phyloP scores from a whole-genome alignment of 345 rosid species.

The Garcia nutans region DNA sequence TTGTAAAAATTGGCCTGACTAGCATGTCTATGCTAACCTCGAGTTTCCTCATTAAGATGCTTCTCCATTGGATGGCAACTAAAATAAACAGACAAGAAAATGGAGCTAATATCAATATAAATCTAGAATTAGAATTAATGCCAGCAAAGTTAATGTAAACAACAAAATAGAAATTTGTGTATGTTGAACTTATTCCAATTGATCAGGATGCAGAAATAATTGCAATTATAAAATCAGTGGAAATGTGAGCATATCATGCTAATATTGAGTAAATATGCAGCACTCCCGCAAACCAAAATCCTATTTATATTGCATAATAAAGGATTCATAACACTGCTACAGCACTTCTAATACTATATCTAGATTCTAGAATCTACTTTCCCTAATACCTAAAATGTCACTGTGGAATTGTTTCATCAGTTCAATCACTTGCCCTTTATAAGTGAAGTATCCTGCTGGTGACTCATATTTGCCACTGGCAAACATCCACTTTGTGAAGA shows the following conservation, averaged over 20 bases:
- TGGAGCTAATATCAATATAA: constrained; percentile 2
- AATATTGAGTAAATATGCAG: background rate
- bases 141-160: constrained; percentile 1
- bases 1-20: background rate
- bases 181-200: background rate
- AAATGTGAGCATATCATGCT: background rate
- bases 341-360: background rate
- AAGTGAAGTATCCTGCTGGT: too few species aligned
- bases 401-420: too few species aligned
- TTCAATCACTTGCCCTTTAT: too few species aligned
- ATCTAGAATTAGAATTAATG: background rate
- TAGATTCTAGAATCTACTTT: background rate
- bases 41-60: constrained; percentile 33
- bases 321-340: background rate
- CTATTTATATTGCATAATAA: background rate
- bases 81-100: constrained; percentile 27
- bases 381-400: too few species aligned
- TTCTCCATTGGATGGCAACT: constrained; percentile 30
- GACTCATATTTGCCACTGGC: too few species aligned
- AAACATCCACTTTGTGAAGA: too few species aligned
- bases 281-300: background rate
- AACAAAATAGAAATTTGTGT: background rate
- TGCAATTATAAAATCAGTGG: background rate
- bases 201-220: background rate
- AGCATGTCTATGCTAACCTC: constrained; percentile 33